Evolutionary conservation across 495 filamentous ascomycete genomes (phyloP), one percentile per base, ranked within the genome.

Genomic region (Elasticomyces elasticus): DNA sequence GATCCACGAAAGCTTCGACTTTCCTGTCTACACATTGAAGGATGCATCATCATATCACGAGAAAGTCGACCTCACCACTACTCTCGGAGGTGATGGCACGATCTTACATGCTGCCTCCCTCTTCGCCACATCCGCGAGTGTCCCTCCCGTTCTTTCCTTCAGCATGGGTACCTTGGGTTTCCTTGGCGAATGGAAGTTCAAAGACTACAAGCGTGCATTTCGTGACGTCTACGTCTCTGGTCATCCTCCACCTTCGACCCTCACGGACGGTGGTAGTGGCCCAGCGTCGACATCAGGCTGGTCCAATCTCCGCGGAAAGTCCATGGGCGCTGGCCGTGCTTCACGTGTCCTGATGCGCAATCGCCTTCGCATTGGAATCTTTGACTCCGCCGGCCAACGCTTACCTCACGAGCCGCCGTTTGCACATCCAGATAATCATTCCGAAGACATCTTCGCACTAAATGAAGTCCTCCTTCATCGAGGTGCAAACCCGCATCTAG

Each of bases 151-250:
- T n/a, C 73, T 98, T 22, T 85, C 84, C 11, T 98, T 98, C 69
- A 91, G 87, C 65, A 95, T 98, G 89, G 92, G 92, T 5, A 90
- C 90, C 0, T 71, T 98, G 1, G 92, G 92, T 0, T 98, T 98
- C 57, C 72, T 98, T 17, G 90, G 91, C 30, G 92, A 97, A 69
- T 97, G 91, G 89, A 91, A 89, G 59, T 96, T 96, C 67, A 72
- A 74, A 11, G 90, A 97, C 59, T 85, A 89, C 66, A 91, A 91
- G 64, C 77, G 85, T 23, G 92, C 91, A 0, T 95, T 92, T 70
- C 76, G 88, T 24, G 89, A 95, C 65, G 86, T 92, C 24, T 95
- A 92, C 69, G 90, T 94, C 86, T 90, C 86, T 55, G 89, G 89
- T 9, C 87, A 40, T 74, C 37, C 22, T 13, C 27, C 27, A 33